phyloP scores from a whole-genome alignment of 148 eudicot genomes.

The Rheum nobile region DNA sequence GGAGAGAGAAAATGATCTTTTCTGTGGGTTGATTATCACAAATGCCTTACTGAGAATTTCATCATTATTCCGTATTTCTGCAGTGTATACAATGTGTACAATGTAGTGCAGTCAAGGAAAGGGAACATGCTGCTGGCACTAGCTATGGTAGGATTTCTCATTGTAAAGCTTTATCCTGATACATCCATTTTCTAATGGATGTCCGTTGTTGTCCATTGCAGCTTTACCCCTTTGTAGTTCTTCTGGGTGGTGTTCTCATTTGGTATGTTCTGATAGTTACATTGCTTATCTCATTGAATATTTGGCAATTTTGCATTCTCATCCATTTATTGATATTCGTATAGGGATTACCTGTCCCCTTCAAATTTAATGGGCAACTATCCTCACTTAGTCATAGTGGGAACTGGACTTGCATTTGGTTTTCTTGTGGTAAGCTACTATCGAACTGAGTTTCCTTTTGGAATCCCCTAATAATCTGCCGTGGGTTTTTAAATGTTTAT shows the following conservation, averaged over 20 bases:
- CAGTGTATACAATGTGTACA: constrained; percentile 68
- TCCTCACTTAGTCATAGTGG: constrained; percentile 67
- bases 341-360: constrained; percentile 87
- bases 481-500: background rate
- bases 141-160: constrained; percentile 63
- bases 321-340: constrained; percentile 8
- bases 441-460: background rate
- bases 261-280: constrained; percentile 37
- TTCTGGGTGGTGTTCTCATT: constrained; percentile 58
- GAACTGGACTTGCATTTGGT: constrained; percentile 93
- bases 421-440: constrained; percentile 77
- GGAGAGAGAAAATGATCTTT: background rate
- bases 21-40: background rate
- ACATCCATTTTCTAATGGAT: background rate
- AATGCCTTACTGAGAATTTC: constrained; percentile 6
- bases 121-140: constrained; percentile 83
- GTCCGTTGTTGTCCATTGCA: constrained; percentile 16
- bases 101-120: constrained; percentile 57
- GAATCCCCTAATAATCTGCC: background rate
- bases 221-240: constrained; percentile 81
- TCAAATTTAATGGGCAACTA: constrained; percentile 49
- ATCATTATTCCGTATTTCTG: constrained; percentile 16
- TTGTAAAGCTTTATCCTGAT: constrained; percentile 3
- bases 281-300: background rate
- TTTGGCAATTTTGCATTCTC: background rate